Conservation (phyloP, 345 rosid genomes). For the Eucalyptus dawsonii region DNA sequence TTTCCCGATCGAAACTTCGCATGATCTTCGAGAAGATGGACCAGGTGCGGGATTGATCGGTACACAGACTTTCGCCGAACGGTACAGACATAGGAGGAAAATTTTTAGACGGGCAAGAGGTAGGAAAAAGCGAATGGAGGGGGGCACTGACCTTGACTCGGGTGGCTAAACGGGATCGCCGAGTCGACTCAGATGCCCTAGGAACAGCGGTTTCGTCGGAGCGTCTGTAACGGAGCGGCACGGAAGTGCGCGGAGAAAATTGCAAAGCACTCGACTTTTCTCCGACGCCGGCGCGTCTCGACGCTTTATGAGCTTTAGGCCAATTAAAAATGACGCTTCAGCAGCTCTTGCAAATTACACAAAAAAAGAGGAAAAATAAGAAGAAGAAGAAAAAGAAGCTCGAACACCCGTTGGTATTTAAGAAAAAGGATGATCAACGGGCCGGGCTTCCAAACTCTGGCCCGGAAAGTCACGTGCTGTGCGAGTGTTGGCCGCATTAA, state of each 20-base stretch:
- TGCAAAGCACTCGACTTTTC: background rate
- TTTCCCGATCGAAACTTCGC: background rate
- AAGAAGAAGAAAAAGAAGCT: no score
- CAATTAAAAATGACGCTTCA: background rate
- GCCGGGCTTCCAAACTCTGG: no score
- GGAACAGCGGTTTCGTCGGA: background rate
- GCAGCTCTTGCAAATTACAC: background rate
- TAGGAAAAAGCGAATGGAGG: background rate
- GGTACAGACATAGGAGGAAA: background rate
- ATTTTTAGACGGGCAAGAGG: background rate
- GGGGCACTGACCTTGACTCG: background rate
- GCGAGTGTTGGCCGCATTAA: no score
- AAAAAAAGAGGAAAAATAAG: background rate
- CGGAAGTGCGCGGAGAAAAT: background rate
- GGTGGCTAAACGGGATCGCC: background rate
- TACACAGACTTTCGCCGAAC: background rate
- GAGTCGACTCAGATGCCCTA: conserved; percentile 9
- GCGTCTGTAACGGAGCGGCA: background rate
- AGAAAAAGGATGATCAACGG: no score
- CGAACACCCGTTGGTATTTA: background rate
- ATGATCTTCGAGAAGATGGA: background rate
- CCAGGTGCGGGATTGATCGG: background rate
- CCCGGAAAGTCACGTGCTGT: no score
- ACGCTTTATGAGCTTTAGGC: background rate
- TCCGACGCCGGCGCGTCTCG: background rate